Evolutionary conservation across 176 grass and related monocot species (phyloP), one percentile per base, ranked within the genome.

Genomic region (Leersia perrieri): DNA sequence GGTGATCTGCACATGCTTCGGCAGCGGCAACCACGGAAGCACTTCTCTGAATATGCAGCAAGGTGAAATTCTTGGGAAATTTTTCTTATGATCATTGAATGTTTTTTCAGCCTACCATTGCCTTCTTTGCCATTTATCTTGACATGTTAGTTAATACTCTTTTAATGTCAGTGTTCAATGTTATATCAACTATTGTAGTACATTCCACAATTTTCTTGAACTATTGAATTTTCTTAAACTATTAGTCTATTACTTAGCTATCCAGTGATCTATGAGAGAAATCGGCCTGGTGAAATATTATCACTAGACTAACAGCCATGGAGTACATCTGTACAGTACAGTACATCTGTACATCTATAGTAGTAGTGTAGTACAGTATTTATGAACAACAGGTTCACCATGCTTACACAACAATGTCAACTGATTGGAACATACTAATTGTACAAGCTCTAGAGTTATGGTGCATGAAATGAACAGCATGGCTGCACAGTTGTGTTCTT

Each of bases 1-100:
- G 93, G 93, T 26, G 93, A 96, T 74, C 82, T 96, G 66, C 90
- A 96, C 82, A 92, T 80, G 7, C 68, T 92, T 80, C 89, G 91
- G 71, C 91, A 93, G 72, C 88, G 84, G 69, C 91, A 90, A 15
- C 84, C 87, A 9, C 88, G 91, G 32, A 94, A 91, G 42, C 86
- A 94, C 69, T 94, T 94, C 81, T 94, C 92, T 18, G 92, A 94
- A 60, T 89, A 94, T 12, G 89, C 92, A 65, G 92, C 92, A 44
- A 94, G 92, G 92, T 94, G 86, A 55, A 6, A 73, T 33, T 26
- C 29, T 73, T 49, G 15, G 2, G 51, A n/a, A 53, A 63, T 53
- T 58, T 60, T 51, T 33, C 63, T 5, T 58, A 57, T 72, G 69
- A 80, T 8, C 61, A 22, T 23, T 16, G 5, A 20, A 34, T 57